Evolutionary conservation across 768 basidiomycete genomes (phyloP).

Genomic region (Agaricus subrufescens): DNA sequence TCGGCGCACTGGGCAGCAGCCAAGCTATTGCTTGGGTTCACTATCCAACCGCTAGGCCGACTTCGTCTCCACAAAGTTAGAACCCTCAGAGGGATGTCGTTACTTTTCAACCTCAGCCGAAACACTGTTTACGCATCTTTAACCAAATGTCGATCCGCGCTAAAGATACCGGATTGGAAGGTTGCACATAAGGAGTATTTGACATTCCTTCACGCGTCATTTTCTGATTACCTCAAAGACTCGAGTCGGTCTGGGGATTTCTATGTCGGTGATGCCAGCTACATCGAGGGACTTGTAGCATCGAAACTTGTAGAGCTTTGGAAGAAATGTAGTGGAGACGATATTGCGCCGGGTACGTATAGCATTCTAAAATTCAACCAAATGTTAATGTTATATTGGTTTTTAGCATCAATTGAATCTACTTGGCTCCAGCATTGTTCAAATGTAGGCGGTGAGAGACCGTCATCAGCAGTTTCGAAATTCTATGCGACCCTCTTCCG

Average conservation of each 20-base stretch:
- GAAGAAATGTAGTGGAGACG: no score
- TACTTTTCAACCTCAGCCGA: not conserved
- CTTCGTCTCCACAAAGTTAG: not conserved
- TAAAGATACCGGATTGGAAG: not conserved
- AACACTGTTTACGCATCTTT: not conserved
- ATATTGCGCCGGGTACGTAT: no score
- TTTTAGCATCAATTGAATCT: no score
- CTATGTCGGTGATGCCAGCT: conserved; percentile 5
- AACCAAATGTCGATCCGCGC: not conserved
- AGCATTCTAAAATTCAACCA: no score
- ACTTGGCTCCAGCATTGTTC: no score
- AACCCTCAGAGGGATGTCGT: not conserved
- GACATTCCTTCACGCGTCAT: conserved; percentile 34
- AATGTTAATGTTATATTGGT: no score
- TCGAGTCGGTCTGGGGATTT: not conserved
- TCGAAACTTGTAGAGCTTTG: not conserved
- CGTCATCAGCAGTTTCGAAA: no score
- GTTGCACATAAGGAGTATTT: not conserved
- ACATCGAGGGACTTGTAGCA: not conserved
- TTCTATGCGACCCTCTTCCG: no score
- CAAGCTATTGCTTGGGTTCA: no score
- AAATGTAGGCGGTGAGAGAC: no score
- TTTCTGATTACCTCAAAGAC: conserved; percentile 10
- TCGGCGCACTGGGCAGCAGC: no score
- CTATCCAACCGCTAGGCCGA: no score